Evolutionary conservation across 1,284 basidiomycete species (phyloP).

Genomic region (Polyporus tsugae): DNA sequence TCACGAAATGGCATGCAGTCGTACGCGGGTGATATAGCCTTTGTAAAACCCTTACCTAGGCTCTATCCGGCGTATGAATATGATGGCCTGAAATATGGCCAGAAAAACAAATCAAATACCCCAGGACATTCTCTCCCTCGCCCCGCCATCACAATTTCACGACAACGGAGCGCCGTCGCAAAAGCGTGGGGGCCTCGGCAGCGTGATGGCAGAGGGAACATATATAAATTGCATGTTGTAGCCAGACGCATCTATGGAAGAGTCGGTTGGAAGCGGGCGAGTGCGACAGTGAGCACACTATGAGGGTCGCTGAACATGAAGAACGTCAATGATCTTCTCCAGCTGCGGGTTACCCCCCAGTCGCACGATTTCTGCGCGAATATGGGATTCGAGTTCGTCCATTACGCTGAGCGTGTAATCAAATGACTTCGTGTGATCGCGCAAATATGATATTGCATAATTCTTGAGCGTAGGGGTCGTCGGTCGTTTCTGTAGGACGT

Average conservation of each 20-base stretch:
- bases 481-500: conserved; percentile 90
- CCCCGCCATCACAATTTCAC: background rate
- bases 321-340: conserved; percentile 53
- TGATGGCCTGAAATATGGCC: background rate
- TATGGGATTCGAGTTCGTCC: conserved; percentile 61
- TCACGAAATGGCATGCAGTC: background rate
- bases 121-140: conserved; percentile 1
- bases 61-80: background rate
- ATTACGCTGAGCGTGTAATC: conserved; percentile 77
- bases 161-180: background rate
- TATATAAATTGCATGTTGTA: background rate
- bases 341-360: conserved; percentile 66
- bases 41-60: background rate
- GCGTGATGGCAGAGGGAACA: background rate
- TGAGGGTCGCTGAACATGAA: conserved; percentile 43
- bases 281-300: background rate
- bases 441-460: conserved; percentile 83
- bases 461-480: conserved; percentile 80
- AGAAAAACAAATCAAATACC: conserved; percentile 8
- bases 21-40: too few species aligned
- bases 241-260: background rate
- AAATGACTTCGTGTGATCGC: conserved; percentile 76
- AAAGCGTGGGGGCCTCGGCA: background rate
- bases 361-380: conserved; percentile 59
- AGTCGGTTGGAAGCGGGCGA: background rate